These are phyloP conservation scores for Schrenkiella parvula DNA, from an alignment of 345 rosid species.

Conservation along the genomic window DNA sequence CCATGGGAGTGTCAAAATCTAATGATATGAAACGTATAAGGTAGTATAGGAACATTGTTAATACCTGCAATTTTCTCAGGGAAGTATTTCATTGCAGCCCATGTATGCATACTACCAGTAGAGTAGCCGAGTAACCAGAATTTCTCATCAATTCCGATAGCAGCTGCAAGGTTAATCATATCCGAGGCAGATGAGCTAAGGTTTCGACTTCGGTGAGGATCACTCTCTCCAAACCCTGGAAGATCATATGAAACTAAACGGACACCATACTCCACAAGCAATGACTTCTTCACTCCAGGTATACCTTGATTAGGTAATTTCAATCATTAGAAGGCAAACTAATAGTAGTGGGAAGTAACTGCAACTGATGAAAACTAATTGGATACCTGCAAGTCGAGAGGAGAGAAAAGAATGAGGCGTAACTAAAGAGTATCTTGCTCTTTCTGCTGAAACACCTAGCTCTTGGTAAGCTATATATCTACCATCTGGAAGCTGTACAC, in stretches of 20 bases:
- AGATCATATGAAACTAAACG: slow-evolving; percentile 84
- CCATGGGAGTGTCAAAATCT: neutral
- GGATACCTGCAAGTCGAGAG: slow-evolving; percentile 78
- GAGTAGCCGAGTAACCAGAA: slow-evolving; percentile 91
- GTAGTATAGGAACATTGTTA: neutral
- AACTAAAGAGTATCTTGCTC: slow-evolving; percentile 67
- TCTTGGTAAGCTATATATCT: slow-evolving; percentile 75
- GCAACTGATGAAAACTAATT: neutral
- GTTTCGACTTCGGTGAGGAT: slow-evolving; percentile 68
- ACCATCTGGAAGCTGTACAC: slow-evolving; percentile 80
- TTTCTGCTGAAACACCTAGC: slow-evolving; percentile 63
- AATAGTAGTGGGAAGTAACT: neutral
- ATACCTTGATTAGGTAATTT: slow-evolving; percentile 43
- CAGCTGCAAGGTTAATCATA: slow-evolving; percentile 61
- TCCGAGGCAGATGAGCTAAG: slow-evolving; percentile 82
- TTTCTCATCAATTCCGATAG: slow-evolving; percentile 50
- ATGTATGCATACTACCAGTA: slow-evolving; percentile 79
- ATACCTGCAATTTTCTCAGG: slow-evolving; percentile 77
- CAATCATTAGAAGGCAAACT: neutral
- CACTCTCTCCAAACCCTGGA: slow-evolving; percentile 99
- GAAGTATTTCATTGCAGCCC: slow-evolving; percentile 87
- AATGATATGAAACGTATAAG: neutral
- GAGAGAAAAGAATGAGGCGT: slow-evolving; percentile 79
- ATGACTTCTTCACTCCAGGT: slow-evolving; percentile 66
- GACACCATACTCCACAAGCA: slow-evolving; percentile 81